Evolutionary conservation across 495 filamentous ascomycete genomes (phyloP).

Genomic region (Rhizodiscina lignyota): DNA sequence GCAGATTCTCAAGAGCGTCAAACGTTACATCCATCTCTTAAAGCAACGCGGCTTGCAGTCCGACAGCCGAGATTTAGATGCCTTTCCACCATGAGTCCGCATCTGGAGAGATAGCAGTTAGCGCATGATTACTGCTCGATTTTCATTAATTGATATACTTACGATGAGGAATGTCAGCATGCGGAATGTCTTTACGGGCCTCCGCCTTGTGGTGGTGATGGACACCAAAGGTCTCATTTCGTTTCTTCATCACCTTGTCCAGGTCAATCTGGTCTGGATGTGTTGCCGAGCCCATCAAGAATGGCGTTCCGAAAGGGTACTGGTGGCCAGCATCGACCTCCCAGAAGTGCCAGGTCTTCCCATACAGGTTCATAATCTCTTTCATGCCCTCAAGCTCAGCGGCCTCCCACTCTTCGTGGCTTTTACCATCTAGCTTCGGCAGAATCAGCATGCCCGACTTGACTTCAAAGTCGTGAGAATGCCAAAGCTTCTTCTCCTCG

Average conservation of each 20-base stretch:
- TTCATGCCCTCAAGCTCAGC: slow-evolving; percentile 9
- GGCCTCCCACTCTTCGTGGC: slow-evolving; percentile 10
- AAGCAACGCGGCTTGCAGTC: no score
- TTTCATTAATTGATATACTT: neutral
- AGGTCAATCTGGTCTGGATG: slow-evolving; percentile 6
- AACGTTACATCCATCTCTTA: no score
- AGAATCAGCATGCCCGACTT: slow-evolving; percentile 11
- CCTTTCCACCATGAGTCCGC: slow-evolving; percentile 5
- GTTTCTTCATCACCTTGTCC: slow-evolving; percentile 3
- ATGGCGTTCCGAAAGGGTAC: slow-evolving; percentile 5
- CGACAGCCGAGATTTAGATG: no score
- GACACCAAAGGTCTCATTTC: slow-evolving; percentile 9
- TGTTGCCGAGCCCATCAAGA: slow-evolving; percentile 8
- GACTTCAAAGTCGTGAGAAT: slow-evolving; percentile 12
- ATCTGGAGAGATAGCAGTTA: neutral
- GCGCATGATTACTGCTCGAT: neutral
- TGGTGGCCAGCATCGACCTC: slow-evolving; percentile 7
- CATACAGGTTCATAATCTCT: slow-evolving; percentile 10
- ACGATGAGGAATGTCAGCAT: slow-evolving; percentile 4
- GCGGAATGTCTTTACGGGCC: slow-evolving; percentile 5
- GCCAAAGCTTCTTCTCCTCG: slow-evolving; percentile 12
- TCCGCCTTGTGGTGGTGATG: slow-evolving; percentile 6
- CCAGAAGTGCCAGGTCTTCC: slow-evolving; percentile 16
- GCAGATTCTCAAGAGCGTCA: no score
- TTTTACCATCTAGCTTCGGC: slow-evolving; percentile 6